phyloP scores from a whole-genome alignment of 768 basidiomycete genomes.

The Rhizopogon salebrosus region DNA sequence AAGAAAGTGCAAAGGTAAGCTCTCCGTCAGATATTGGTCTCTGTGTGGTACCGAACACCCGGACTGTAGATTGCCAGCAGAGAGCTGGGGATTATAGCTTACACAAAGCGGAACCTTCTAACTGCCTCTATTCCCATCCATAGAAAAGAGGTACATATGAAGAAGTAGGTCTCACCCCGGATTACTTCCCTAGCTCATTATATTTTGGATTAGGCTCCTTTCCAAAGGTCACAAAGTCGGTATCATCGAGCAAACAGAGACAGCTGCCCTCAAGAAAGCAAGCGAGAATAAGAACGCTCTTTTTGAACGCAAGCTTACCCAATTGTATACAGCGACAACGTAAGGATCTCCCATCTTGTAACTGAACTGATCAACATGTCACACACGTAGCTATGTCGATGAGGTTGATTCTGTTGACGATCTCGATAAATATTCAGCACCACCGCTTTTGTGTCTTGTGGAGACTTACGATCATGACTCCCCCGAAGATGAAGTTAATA shows the following conservation, averaged over 20 bases:
- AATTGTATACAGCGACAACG: slow-evolving; percentile 86
- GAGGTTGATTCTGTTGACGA: slow-evolving; percentile 66
- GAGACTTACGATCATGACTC: slow-evolving; percentile 31
- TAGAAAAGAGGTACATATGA: slow-evolving; percentile 64
- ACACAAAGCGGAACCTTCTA: slow-evolving; percentile 63
- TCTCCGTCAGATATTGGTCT: not conserved
- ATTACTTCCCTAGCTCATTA: not conserved
- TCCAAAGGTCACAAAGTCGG: slow-evolving; percentile 81
- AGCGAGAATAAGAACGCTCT: slow-evolving; percentile 68
- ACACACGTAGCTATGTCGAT: slow-evolving; percentile 68
- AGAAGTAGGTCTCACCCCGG: slow-evolving; percentile 47
- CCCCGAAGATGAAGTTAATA: slow-evolving; percentile 31
- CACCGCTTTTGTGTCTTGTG: slow-evolving; percentile 71
- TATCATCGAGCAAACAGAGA: slow-evolving; percentile 78
- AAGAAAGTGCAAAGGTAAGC: slow-evolving; percentile 72
- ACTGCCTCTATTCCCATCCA: slow-evolving; percentile 72
- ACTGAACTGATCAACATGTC: slow-evolving; percentile 5
- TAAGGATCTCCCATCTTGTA: slow-evolving; percentile 31
- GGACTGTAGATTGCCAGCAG: slow-evolving; percentile 57
- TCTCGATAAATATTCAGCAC: slow-evolving; percentile 47
- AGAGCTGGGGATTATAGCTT: slow-evolving; percentile 77
- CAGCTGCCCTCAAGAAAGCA: slow-evolving; percentile 83
- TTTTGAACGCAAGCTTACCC: slow-evolving; percentile 70
- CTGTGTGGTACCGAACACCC: slow-evolving; percentile 5
- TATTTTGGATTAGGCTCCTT: slow-evolving; percentile 45